Conservation (phyloP, 345 rosid species). For the Psidium friedrichsthalianum region DNA sequence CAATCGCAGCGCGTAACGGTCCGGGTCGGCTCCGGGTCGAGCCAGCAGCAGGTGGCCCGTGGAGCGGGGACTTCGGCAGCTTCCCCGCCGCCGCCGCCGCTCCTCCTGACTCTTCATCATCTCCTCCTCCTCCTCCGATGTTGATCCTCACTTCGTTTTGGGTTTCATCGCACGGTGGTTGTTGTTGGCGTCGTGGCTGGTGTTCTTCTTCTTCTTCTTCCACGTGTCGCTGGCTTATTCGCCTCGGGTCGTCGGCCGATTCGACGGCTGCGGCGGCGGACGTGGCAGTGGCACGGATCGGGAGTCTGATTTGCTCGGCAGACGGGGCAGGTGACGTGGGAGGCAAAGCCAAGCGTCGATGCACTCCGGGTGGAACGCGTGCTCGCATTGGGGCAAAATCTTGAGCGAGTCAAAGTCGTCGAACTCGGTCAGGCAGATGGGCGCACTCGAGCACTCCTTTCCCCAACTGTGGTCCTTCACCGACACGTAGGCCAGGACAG, state of each 20-base stretch:
- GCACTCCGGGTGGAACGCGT: slow-evolving; percentile 82
- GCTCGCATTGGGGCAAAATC: slow-evolving; percentile 74
- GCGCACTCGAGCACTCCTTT: slow-evolving; percentile 78
- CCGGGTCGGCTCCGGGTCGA: slow-evolving; percentile 59
- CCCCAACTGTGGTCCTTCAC: slow-evolving; percentile 62
- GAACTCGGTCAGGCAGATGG: slow-evolving; percentile 68
- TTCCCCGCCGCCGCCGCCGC: slow-evolving; percentile 18
- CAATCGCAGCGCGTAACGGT: slow-evolving; percentile 57
- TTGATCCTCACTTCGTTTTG: neutral
- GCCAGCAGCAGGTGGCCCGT: slow-evolving; percentile 77
- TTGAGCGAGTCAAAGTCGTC: slow-evolving; percentile 85
- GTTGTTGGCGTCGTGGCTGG: neutral
- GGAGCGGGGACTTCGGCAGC: slow-evolving; percentile 51
- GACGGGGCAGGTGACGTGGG: slow-evolving; percentile 85
- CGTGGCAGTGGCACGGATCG: slow-evolving; percentile 20
- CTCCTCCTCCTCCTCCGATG: neutral
- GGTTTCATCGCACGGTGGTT: neutral
- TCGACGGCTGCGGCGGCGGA: neutral
- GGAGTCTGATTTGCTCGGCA: slow-evolving; percentile 51
- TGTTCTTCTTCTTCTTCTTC: neutral
- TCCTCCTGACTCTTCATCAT: slow-evolving; percentile 9
- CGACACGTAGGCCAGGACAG: slow-evolving; percentile 57
- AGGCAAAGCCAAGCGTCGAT: slow-evolving; percentile 74
- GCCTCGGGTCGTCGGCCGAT: neutral
- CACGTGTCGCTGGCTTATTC: neutral